A percentile compares a stretch with the other conserved stretches of the same genome.
Conservation (phyloP, 352 stramenopile genomes). For the Globisporangium middletonii region DNA sequence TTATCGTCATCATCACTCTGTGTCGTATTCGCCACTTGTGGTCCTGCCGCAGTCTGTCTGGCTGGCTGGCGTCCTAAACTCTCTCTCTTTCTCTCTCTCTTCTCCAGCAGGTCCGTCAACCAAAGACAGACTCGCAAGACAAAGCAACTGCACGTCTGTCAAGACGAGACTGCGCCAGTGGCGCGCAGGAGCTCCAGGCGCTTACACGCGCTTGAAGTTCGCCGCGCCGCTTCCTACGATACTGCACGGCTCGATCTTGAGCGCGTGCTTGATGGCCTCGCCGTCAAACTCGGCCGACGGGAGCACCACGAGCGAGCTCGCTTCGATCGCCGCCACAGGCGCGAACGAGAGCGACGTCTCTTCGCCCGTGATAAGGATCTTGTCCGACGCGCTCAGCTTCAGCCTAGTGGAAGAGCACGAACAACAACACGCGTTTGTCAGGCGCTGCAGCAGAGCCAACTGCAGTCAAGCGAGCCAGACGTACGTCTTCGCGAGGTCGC, state of each 20-base stretch:
- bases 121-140: no score
- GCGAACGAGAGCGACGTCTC: slow-evolving; percentile 59
- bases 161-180: no score
- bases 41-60: neutral
- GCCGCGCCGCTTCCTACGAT: slow-evolving; percentile 67
- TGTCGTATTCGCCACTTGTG: no score
- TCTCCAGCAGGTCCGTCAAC: no score
- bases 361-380: slow-evolving; percentile 75
- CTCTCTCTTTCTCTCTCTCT: no score
- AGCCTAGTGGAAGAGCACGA: slow-evolving; percentile 28
- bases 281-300: slow-evolving; percentile 62
- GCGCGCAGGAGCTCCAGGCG: no score
- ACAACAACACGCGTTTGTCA: neutral
- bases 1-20: no score
- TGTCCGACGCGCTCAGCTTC: slow-evolving; percentile 69
- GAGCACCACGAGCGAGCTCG: slow-evolving; percentile 75
- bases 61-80: neutral
- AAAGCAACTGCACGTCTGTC: no score
- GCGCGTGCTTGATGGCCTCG: slow-evolving; percentile 64
- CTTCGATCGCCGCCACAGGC: slow-evolving; percentile 64
- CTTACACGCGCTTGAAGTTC: slow-evolving; percentile 84
- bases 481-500: slow-evolving; percentile 65
- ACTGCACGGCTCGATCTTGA: slow-evolving; percentile 73
- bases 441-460: neutral
- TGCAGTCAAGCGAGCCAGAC: slow-evolving; percentile 1